Evolutionary conservation across 345 rosid species (phyloP), one percentile per base, ranked within the genome.

Genomic region (Toxicodendron radicans): DNA sequence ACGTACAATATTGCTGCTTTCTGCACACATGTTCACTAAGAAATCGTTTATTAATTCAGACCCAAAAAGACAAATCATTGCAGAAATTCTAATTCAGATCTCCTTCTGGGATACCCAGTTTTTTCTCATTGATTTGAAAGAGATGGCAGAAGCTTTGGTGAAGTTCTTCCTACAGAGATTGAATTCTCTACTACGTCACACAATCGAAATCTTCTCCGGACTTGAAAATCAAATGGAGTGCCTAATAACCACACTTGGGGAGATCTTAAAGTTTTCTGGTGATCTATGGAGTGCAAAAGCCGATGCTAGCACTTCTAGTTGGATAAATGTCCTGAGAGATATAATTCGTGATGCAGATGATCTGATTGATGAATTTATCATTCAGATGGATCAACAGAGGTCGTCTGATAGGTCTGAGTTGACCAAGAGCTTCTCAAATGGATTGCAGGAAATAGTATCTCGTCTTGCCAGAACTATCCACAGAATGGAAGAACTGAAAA

Each of bases 81-180:
- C 43, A 43, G 32, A 46, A 46, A 13, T 43, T 5, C 51, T 23
- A 27, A 27, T 27, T 27, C 30, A 27, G 30, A 27, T 27, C 38
- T 35, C 43, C 43, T 5, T 7, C 9, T 7, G 51, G 51, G 14
- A 63, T 27, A 67, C 20, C 46, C 23, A 18, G 27, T 62, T 4
- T 53, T 57, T 46, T 48, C 24, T 64, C 18, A 57, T 74, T 65
- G 21, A 72, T 33, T 20, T 68, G 16, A 46, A 27, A 20, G 38
- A 52, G 51, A 84, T 84, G 87, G 75, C 83, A 21, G 76, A 73
- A 72, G 83, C 75, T 53, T 16, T 56, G 14, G 73, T 79, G 18
- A 71, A 52, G 49, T 79, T 84, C 79, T 81, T 74, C 65, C n/a
- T 57, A 0, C 81, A 71, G 70, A 81, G 83, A 74, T 41, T 78